phyloP scores from a whole-genome alignment of 2,329 filamentous ascomycete species.

The Fusarium transvaalense region DNA sequence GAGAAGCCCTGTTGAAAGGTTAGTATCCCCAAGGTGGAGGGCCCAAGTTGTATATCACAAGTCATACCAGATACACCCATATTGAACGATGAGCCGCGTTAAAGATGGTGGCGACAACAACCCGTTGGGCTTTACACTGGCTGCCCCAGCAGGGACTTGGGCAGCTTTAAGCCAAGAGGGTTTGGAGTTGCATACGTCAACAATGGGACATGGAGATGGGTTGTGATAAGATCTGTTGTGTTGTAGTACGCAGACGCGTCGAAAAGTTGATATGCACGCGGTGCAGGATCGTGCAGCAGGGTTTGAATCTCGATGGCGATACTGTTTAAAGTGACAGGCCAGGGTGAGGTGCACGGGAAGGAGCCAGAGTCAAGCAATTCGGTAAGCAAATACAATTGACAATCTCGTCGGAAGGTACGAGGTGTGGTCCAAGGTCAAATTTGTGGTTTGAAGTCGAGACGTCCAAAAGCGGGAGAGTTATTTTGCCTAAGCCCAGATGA shows the following conservation, averaged over 20 bases:
- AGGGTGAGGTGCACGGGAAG: background rate
- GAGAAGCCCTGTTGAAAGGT: slow-evolving; percentile 74
- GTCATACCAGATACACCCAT: slow-evolving; percentile 56
- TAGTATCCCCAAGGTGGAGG: slow-evolving; percentile 22
- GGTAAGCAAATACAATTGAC: slow-evolving; percentile 13
- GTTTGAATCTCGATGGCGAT: slow-evolving; percentile 9
- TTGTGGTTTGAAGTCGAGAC: slow-evolving; percentile 15
- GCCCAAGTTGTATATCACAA: background rate
- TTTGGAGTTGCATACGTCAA: slow-evolving; percentile 33
- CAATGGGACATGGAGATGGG: slow-evolving; percentile 27
- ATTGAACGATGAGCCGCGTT: slow-evolving; percentile 34
- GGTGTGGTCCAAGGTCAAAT: slow-evolving; percentile 22
- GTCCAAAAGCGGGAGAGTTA: slow-evolving; percentile 35
- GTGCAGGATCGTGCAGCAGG: slow-evolving; percentile 34
- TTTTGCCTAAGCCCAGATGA: slow-evolving; percentile 23
- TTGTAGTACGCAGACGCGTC: slow-evolving; percentile 38
- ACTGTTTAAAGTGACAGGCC: background rate
- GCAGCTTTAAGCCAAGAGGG: slow-evolving; percentile 34
- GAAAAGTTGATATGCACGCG: slow-evolving; percentile 40
- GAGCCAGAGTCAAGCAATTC: slow-evolving; percentile 1
- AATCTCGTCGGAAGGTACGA: slow-evolving; percentile 10
- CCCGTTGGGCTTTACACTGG: slow-evolving; percentile 27
- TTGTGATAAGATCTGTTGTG: slow-evolving; percentile 16
- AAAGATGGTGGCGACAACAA: slow-evolving; percentile 23
- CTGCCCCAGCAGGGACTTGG: slow-evolving; percentile 36